phyloP scores from a whole-genome alignment of 2,329 filamentous ascomycete species.

The Neophaeococcomyces mojaviensis region DNA sequence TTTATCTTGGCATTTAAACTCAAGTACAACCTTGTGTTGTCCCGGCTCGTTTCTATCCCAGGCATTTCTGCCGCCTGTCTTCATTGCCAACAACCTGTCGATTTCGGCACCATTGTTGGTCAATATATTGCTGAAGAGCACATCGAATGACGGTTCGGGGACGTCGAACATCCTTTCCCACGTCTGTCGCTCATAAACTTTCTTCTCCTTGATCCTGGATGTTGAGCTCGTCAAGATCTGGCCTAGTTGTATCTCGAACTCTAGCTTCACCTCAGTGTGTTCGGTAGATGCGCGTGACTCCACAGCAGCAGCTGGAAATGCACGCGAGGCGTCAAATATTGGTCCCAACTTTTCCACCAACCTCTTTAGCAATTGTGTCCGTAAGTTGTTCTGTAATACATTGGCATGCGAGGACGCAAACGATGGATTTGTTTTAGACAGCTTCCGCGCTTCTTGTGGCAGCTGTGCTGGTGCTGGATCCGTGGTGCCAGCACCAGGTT shows the following conservation, averaged over 20 bases:
- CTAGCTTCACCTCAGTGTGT: constrained; percentile 24
- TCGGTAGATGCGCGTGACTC: background rate
- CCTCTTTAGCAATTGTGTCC: constrained; percentile 16
- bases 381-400: constrained; percentile 5
- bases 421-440: constrained; percentile 11
- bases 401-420: constrained; percentile 12
- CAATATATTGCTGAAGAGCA: constrained; percentile 31
- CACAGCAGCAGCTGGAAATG: constrained; percentile 22
- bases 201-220: constrained; percentile 13
- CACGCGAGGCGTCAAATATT: constrained; percentile 28
- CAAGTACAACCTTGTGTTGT: constrained; percentile 26
- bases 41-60: constrained; percentile 6
- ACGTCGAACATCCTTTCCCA: constrained; percentile 29
- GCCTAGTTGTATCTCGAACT: constrained; percentile 32
- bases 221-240: constrained; percentile 26
- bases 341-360: constrained; percentile 27
- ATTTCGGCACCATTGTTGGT: constrained; percentile 35
- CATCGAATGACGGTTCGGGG: background rate
- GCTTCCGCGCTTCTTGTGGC: constrained; percentile 13
- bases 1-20: constrained; percentile 33
- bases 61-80: constrained; percentile 15
- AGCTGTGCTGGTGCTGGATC: constrained; percentile 3
- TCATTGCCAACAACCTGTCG: constrained; percentile 32
- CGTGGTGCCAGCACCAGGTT: background rate
- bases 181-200: constrained; percentile 16